These are phyloP conservation scores for Scedosporium apiospermum DNA, from an alignment of 2,329 filamentous ascomycete species.

Conservation along the genomic window DNA sequence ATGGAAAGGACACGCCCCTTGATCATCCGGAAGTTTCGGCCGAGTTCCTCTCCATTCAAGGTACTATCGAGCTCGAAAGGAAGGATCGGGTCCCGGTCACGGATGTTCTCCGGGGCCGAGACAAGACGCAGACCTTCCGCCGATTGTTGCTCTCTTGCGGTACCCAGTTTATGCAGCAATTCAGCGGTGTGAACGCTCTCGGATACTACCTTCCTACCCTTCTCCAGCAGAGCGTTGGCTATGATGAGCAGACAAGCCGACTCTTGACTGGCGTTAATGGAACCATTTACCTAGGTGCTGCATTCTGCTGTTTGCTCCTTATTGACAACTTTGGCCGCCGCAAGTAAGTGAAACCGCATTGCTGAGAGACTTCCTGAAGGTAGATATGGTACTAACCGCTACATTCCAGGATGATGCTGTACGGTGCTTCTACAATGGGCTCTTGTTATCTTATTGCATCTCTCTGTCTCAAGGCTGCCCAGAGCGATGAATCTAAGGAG, in stretches of 20 bases:
- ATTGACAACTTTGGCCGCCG: constrained; percentile 30
- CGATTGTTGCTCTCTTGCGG: constrained; percentile 30
- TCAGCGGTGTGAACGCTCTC: constrained; percentile 32
- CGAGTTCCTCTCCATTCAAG: constrained; percentile 26
- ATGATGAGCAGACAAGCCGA: constrained; percentile 38
- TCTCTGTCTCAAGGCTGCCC: constrained; percentile 20
- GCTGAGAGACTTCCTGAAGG: too few relatives aligned
- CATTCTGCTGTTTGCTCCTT: constrained; percentile 25
- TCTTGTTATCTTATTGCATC: constrained; percentile 27
- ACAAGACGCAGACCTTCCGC: constrained; percentile 26
- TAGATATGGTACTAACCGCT: not conserved
- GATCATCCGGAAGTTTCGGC: constrained; percentile 18
- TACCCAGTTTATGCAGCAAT: constrained; percentile 36
- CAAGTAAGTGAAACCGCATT: constrained; percentile 17
- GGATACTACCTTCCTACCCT: constrained; percentile 43
- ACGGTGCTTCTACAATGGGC: constrained; percentile 23
- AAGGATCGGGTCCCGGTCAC: constrained; percentile 20
- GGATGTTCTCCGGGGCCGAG: constrained; percentile 25
- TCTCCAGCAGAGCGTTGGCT: constrained; percentile 44
- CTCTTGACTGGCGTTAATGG: constrained; percentile 44
- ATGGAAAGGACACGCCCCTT: constrained; percentile 8
- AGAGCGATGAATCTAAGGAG: constrained; percentile 18
- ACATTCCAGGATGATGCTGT: constrained; percentile 25
- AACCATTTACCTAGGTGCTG: constrained; percentile 26
- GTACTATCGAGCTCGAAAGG: constrained; percentile 24